Conservation (phyloP, 352 stramenopile genomes). For the Globisporangium cederbergense region DNA sequence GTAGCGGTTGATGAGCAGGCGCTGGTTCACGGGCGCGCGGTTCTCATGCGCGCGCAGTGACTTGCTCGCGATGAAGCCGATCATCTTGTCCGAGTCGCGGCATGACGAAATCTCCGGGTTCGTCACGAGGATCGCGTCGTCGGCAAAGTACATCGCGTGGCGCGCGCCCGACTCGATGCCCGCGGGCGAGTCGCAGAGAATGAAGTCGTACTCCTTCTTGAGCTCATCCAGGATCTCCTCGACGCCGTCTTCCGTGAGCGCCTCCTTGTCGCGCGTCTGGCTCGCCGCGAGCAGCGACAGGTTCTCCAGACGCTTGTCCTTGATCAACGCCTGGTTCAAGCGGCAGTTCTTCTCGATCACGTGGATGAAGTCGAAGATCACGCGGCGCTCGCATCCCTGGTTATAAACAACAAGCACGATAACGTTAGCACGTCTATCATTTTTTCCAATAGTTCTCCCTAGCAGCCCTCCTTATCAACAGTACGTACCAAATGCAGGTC, state of each 20-base stretch:
- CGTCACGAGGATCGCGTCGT: slow-evolving; percentile 92
- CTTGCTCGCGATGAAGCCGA: slow-evolving; percentile 91
- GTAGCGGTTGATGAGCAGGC: slow-evolving; percentile 90
- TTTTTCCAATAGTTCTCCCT: not conserved
- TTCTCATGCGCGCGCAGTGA: slow-evolving; percentile 81
- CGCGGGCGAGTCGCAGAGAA: slow-evolving; percentile 88
- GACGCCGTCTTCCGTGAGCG: slow-evolving; percentile 86
- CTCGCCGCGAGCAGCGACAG: slow-evolving; percentile 86
- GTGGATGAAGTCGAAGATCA: slow-evolving; percentile 95
- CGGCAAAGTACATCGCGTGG: slow-evolving; percentile 92
- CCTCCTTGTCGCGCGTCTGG: slow-evolving; percentile 90
- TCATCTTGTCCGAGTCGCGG: slow-evolving; percentile 95
- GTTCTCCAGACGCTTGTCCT: slow-evolving; percentile 85
- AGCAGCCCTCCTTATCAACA: not conserved
- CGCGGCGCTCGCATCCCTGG: slow-evolving; percentile 83
- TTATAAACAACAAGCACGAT: not conserved
- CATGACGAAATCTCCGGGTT: slow-evolving; percentile 92
- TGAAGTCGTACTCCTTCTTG: slow-evolving; percentile 84
- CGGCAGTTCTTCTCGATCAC: slow-evolving; percentile 90
- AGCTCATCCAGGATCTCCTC: slow-evolving; percentile 84
- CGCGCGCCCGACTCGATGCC: slow-evolving; percentile 88
- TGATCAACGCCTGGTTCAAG: slow-evolving; percentile 88
- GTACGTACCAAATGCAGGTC: slow-evolving; percentile 81
- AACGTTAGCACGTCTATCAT: not conserved
- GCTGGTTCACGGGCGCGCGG: slow-evolving; percentile 71